phyloP scores from a whole-genome alignment of 2,329 filamentous ascomycete species.

The Chaetomium olivaceum region DNA sequence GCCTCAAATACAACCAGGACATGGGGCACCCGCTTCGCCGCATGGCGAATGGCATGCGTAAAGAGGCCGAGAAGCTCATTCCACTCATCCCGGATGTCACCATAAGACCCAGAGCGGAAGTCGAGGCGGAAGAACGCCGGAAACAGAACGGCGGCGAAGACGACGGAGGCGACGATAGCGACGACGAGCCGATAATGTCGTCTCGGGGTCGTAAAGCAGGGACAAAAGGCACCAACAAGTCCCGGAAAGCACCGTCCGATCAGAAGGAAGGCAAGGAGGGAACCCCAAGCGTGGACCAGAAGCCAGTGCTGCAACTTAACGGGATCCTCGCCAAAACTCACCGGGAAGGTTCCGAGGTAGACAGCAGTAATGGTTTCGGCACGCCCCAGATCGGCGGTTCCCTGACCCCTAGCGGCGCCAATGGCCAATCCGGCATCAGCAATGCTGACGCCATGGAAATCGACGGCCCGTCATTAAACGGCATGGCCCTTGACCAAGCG shows the following conservation, averaged over 20 bases:
- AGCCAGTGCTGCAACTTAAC: slow-evolving; percentile 69
- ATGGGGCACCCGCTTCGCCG: slow-evolving; percentile 83
- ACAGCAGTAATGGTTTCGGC: slow-evolving; percentile 81
- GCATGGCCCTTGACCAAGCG: slow-evolving; percentile 62
- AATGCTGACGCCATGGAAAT: slow-evolving; percentile 86
- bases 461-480: slow-evolving; percentile 72
- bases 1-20: slow-evolving; percentile 91
- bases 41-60: slow-evolving; percentile 94
- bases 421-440: slow-evolving; percentile 68
- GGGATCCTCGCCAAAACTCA: slow-evolving; percentile 59
- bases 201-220: slow-evolving; percentile 87
- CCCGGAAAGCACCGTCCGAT: slow-evolving; percentile 71
- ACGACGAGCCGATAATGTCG: slow-evolving; percentile 98
- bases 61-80: slow-evolving; percentile 94
- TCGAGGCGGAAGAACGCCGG: slow-evolving; percentile 82
- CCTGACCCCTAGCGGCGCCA: slow-evolving; percentile 71
- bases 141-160: slow-evolving; percentile 84
- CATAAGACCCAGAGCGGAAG: slow-evolving; percentile 87
- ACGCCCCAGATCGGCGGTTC: slow-evolving; percentile 78
- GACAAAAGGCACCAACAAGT: slow-evolving; percentile 72
- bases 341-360: slow-evolving; percentile 76
- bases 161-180: slow-evolving; percentile 84
- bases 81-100: slow-evolving; percentile 91
- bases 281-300: slow-evolving; percentile 74
- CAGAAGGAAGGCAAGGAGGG: slow-evolving; percentile 79